Conservation (phyloP, 2,329 filamentous ascomycete genomes). For the Paracamarosporium sp. region DNA sequence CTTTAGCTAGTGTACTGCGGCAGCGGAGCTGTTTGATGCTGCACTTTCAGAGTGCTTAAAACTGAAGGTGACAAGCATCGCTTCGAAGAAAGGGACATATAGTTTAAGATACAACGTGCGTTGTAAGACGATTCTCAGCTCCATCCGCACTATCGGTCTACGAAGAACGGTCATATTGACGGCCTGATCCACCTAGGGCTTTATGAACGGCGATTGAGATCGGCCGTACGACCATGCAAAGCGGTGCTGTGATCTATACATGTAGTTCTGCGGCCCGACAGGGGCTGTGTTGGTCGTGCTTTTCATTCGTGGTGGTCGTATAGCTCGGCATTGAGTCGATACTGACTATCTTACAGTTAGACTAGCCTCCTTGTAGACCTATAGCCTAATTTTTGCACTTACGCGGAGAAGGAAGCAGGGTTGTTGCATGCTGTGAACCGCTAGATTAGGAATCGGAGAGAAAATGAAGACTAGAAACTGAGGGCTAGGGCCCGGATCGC, state of each 20-base stretch:
- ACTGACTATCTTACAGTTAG: too few relatives aligned
- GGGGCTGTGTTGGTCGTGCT: too few relatives aligned
- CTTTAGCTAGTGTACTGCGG: too few relatives aligned
- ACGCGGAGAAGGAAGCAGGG: too few relatives aligned
- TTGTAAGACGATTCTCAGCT: neutral
- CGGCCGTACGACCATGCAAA: neutral
- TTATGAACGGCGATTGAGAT: neutral
- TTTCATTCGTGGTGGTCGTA: too few relatives aligned
- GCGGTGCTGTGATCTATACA: too few relatives aligned
- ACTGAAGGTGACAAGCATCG: neutral
- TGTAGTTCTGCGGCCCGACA: neutral
- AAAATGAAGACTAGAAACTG: neutral
- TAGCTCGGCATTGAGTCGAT: too few relatives aligned
- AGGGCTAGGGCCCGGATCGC: neutral
- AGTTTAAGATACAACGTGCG: neutral
- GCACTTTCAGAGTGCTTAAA: too few relatives aligned
- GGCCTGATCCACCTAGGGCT: neutral
- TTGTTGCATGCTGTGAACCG: too few relatives aligned
- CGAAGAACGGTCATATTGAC: neutral
- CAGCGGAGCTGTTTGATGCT: too few relatives aligned
- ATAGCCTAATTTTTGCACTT: too few relatives aligned
- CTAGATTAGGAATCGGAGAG: neutral
- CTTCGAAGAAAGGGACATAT: neutral
- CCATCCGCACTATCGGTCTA: neutral
- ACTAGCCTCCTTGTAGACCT: too few relatives aligned